Evolutionary conservation across 2,329 filamentous ascomycete species (phyloP).

Genomic region (Trichoderma citrinoviride): DNA sequence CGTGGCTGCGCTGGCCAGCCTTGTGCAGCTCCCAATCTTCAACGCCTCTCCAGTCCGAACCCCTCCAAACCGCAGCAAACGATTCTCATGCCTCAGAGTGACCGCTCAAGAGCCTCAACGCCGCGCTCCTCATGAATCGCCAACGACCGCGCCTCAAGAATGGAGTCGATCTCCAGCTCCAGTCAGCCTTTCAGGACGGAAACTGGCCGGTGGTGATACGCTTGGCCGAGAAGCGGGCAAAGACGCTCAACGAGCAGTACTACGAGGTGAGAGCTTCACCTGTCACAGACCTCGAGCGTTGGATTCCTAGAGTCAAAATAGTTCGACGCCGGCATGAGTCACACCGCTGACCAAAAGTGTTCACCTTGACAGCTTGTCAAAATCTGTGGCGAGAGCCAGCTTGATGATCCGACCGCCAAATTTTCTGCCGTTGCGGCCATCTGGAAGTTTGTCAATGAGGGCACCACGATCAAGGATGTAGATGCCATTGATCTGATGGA

Average conservation of each 20-base stretch:
- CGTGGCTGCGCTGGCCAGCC: conserved; percentile 3
- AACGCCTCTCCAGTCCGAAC: not conserved
- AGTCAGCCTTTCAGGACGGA: conserved; percentile 53
- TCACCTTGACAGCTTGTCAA: conserved; percentile 47
- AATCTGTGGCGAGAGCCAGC: conserved; percentile 50
- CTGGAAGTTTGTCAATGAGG: conserved; percentile 47
- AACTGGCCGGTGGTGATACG: conserved; percentile 53
- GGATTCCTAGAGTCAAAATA: not conserved
- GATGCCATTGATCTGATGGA: conserved; percentile 55
- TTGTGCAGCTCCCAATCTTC: not conserved
- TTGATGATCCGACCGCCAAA: conserved; percentile 49
- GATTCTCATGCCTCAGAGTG: conserved; percentile 8
- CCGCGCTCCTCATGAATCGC: conserved; percentile 34
- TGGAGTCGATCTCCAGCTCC: conserved; percentile 53
- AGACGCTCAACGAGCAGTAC: conserved; percentile 52
- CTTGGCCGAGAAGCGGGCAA: conserved; percentile 51
- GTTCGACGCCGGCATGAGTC: too few species aligned
- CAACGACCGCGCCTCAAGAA: conserved; percentile 43
- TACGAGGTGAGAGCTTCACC: conserved; percentile 46
- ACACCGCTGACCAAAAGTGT: not conserved
- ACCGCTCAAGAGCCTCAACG: not conserved
- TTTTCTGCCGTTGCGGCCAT: conserved; percentile 45
- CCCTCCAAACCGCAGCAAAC: conserved; percentile 5
- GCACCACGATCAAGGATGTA: conserved; percentile 46
- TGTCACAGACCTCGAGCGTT: not conserved